Evolutionary conservation across 768 basidiomycete species (phyloP).

Genomic region (Xerocomellus chrysenteron): DNA sequence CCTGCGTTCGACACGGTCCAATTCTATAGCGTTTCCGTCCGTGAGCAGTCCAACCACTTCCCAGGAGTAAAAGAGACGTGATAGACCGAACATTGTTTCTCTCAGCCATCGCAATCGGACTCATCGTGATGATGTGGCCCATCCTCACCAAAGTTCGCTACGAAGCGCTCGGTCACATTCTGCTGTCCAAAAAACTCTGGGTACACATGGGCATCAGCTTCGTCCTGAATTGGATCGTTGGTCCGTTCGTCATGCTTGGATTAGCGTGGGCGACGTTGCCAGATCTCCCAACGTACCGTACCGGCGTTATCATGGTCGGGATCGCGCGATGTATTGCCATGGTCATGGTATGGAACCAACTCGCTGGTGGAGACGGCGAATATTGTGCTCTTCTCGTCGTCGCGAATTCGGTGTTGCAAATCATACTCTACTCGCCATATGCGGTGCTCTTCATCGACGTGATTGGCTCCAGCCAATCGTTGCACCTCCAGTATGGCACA

Average conservation of each 20-base stretch:
- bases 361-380: slow-evolving; percentile 65
- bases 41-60: slow-evolving; percentile 44
- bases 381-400: slow-evolving; percentile 82
- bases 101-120: slow-evolving; percentile 75
- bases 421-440: slow-evolving; percentile 65
- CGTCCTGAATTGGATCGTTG: slow-evolving; percentile 76
- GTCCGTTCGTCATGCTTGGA: slow-evolving; percentile 82
- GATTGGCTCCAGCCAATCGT: slow-evolving; percentile 47
- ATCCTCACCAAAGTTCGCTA: slow-evolving; percentile 75
- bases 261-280: slow-evolving; percentile 84
- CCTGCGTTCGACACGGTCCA: slow-evolving; percentile 59
- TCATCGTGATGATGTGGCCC: slow-evolving; percentile 90
- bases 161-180: slow-evolving; percentile 60
- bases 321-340: slow-evolving; percentile 44
- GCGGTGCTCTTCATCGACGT: slow-evolving; percentile 72
- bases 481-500: slow-evolving; percentile 52
- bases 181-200: slow-evolving; percentile 56
- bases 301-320: slow-evolving; percentile 83
- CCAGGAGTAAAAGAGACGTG: background rate
- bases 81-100: background rate
- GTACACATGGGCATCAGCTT: slow-evolving; percentile 67
- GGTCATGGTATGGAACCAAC: slow-evolving; percentile 82
- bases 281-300: slow-evolving; percentile 70
- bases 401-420: slow-evolving; percentile 77
- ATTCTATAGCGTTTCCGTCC: slow-evolving; percentile 72